Base-by-base conservation (phyloP, 805 yeast species). In the Suhomyces pyralidae region DNA sequence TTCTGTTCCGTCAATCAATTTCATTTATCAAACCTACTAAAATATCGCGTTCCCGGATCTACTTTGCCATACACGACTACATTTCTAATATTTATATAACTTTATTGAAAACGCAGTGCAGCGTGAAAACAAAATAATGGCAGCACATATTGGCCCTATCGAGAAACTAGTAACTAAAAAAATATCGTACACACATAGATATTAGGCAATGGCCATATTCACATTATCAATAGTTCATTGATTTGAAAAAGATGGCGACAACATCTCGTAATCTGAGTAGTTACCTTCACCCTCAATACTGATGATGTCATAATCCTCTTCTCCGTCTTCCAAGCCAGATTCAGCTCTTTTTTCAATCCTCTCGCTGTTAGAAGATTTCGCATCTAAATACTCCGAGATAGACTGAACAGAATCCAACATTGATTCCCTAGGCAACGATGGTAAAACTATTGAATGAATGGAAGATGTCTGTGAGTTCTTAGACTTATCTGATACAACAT, bases 241-340 rank as follows among this genome's bases (percentile, higher is more conserved):
- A 30, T 40, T n/a, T 7, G 42, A 34, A 25, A 47, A 22, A 15
- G 46, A 26, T 25, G 54, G 49, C 3, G 54, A 69, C 54, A 74
- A 65, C 24, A 74, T 55, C 52, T 74, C 78, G 51, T 58, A 74
- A 55, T 74, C 79, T 3, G 77, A 72, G 24, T 60, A 64, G 14
- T 48, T 40, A 17, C 53, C 60, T 34, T 63, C 69, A 15, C 66
- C 72, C 17, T 60, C 66, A 42, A 61, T 62, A 51, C 73, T 67
- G 38, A 72, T 66, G 45, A 71, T 61, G 50, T 71, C 76, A 45
- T 66, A 69, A 48, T 68, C 74, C 15, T 69, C 74, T 6, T 58
- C 44, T 14, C 47, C 53, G 17, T 40, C 53, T 17, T 54, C 44
- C 24, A 20, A 42, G 32, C 20, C 43, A 8, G 24, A 22, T 26